Evolutionary conservation across 495 filamentous ascomycete genomes (phyloP).

Genomic region (Monascus purpureus): DNA sequence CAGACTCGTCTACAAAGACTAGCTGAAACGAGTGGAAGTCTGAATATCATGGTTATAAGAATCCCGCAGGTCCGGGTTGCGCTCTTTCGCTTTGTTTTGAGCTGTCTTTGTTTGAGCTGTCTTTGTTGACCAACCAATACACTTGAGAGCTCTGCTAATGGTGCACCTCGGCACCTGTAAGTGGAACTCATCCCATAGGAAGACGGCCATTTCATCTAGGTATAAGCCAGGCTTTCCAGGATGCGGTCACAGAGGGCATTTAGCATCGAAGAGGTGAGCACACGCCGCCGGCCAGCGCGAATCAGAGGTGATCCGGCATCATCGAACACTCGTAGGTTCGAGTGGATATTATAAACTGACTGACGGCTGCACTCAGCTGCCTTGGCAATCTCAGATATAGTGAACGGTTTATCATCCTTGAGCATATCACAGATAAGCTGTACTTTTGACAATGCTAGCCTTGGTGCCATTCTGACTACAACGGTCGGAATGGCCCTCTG

Average conservation of each 20-base stretch:
- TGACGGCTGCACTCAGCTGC: slow-evolving; percentile 8
- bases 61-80: slow-evolving; percentile 17
- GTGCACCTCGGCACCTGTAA: background rate
- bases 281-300: slow-evolving; percentile 6
- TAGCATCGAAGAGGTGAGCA: slow-evolving; percentile 13
- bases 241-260: slow-evolving; percentile 12
- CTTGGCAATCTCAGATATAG: slow-evolving; percentile 6
- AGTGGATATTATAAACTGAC: slow-evolving; percentile 12
- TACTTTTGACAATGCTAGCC: slow-evolving; percentile 6
- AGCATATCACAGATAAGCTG: slow-evolving; percentile 9
- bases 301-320: slow-evolving; percentile 13
- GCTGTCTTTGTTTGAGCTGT: background rate
- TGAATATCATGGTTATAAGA: slow-evolving; percentile 17
- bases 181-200: slow-evolving; percentile 7
- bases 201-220: slow-evolving; percentile 12
- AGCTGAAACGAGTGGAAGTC: slow-evolving; percentile 13
- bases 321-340: slow-evolving; percentile 17
- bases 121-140: slow-evolving; percentile 5
- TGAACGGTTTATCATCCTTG: slow-evolving; percentile 6
- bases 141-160: slow-evolving; percentile 4
- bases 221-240: slow-evolving; percentile 10
- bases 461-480: no score
- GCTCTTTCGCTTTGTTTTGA: slow-evolving; percentile 1
- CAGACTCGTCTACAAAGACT: no score
- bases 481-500: no score